These are phyloP conservation scores for Amniculicola lignicola DNA, from an alignment of 495 filamentous ascomycete genomes.

Conservation along the genomic window DNA sequence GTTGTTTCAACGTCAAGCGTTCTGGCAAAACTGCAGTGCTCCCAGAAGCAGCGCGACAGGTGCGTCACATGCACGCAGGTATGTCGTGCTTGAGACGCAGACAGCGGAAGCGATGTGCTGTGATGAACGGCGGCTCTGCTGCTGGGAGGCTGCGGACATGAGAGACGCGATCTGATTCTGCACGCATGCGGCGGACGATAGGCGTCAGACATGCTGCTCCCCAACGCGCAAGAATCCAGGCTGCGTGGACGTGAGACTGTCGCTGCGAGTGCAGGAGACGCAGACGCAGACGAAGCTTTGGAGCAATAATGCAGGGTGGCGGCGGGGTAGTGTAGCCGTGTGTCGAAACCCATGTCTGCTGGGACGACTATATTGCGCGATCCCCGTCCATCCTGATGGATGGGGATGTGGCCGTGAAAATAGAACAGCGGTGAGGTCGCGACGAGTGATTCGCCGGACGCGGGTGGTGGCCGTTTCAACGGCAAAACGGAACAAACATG, in stretches of 20 bases:
- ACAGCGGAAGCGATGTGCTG: conserved; percentile 19
- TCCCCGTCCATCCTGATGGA: conserved; percentile 16
- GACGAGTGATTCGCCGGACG: neutral
- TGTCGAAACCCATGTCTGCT: conserved; percentile 27
- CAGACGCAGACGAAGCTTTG: conserved; percentile 4
- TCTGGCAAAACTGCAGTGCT: conserved; percentile 31
- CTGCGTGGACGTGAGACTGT: neutral
- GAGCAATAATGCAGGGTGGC: conserved; percentile 3
- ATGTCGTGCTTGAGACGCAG: conserved; percentile 34
- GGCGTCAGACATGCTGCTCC: neutral
- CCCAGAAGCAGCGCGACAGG: conserved; percentile 31
- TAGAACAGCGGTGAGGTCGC: conserved; percentile 33
- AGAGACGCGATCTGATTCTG: conserved; percentile 14
- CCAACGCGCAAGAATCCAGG: too few relatives aligned
- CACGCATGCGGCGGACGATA: conserved; percentile 18
- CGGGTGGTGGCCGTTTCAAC: too few relatives aligned
- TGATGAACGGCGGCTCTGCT: conserved; percentile 15
- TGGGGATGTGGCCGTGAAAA: conserved; percentile 15
- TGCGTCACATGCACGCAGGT: conserved; percentile 29
- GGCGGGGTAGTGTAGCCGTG: conserved; percentile 25
- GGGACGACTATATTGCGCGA: conserved; percentile 24
- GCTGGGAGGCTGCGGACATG: neutral
- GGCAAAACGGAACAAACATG: conserved; percentile 11
- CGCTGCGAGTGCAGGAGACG: neutral
- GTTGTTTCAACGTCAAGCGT: conserved; percentile 2